Conservation (phyloP, 73 alveolate genomes). For the Blepharisma japonicum region DNA sequence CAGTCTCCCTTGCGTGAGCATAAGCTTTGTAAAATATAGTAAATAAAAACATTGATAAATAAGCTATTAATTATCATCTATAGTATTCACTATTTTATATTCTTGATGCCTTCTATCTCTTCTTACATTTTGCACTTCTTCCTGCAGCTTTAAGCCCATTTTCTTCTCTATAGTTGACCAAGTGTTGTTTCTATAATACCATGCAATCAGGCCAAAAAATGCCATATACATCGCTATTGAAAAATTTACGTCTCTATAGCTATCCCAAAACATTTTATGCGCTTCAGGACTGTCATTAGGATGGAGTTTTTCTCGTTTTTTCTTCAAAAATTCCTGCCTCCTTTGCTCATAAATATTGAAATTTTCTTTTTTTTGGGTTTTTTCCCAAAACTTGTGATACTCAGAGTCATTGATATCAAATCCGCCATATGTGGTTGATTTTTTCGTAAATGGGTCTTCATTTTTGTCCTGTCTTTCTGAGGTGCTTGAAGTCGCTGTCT, state of each 20-base stretch:
- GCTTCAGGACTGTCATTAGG: not conserved
- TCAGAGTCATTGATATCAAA: not conserved
- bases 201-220: no score
- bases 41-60: no score
- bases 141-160: no score
- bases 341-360: not conserved
- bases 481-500: not conserved
- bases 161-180: no score
- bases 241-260: not conserved
- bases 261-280: not conserved
- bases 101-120: no score
- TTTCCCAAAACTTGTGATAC: constrained; percentile 6
- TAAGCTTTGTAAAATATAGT: no score
- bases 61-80: no score
- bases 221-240: not conserved
- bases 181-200: no score
- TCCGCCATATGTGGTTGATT: no score
- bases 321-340: not conserved
- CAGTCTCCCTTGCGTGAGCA: no score
- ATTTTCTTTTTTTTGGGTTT: not conserved
- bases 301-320: not conserved
- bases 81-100: no score
- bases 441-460: constrained; percentile 11
- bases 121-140: no score
- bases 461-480: not conserved